Base-by-base conservation (phyloP, 2,329 filamentous ascomycete species). In the Ceratocystis alfenasii region DNA sequence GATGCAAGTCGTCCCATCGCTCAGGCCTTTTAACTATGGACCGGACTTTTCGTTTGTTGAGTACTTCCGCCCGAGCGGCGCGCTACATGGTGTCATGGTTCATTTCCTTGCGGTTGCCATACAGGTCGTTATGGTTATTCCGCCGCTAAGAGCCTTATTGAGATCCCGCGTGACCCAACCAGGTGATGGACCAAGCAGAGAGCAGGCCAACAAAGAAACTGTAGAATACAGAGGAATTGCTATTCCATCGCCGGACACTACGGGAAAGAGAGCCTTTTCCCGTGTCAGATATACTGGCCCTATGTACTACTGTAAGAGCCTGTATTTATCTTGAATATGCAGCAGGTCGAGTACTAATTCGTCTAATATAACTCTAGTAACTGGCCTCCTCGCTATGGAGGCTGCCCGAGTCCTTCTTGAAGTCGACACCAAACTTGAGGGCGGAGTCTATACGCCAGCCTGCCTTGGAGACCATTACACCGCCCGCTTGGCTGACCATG, bases 371-470 rank as follows among this genome's bases (percentile, higher is more conserved):
- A 59, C 7, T 28, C 8, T 48, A 87, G 84, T 89, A 63, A 90
- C 87, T 3, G 88, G 81, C 0, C 71, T 85, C 20, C 78, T 87
- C 33, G 72, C 89, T 15, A 80, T 81, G 1, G 80, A 90, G 70
- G 87, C 81, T 12, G 88, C 87, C 3, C 75, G 82, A 48, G 84
- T 84, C 0, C 76, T 92, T 41, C 75, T 90, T 17, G 78, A 87
- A 67, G 85, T 87, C 48, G 79, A 85, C 15, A 75, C 83, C 12
- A 74, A 79, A 45, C 75, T 89, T 12, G 78, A 78, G 1, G 88
- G 88, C 20, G 88, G 88, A 2, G 76, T 90, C 28, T 83, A 88
- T 68, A 92, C 89, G 1, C 85, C 88, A 0, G 86, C 88, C 0
- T 87, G 83, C 65, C 76, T 92, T 1, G 88, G 88, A 0, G 83